These are phyloP conservation scores for Monsonia emarginata DNA, from an alignment of 441 rosid genomes.

Conservation along the genomic window DNA sequence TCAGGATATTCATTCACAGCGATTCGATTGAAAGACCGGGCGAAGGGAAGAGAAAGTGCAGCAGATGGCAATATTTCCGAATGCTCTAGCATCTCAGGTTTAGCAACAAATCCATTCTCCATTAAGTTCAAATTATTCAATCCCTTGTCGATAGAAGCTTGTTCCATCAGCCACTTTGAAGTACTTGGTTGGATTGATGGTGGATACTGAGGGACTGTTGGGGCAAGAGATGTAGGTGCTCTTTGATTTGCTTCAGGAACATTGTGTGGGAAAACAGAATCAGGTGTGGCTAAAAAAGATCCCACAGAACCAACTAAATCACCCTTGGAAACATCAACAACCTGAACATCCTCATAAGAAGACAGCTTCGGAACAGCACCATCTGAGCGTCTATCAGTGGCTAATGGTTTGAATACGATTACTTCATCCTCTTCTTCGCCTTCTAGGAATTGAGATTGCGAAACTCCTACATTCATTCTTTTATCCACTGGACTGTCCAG, in stretches of 20 bases:
- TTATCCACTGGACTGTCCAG: not conserved
- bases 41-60: constrained; percentile 1
- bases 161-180: constrained; percentile 12
- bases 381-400: not conserved
- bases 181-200: constrained; percentile 8
- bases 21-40: not conserved
- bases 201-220: constrained; percentile 2
- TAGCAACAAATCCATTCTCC: constrained; percentile 9
- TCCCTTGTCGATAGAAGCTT: not conserved
- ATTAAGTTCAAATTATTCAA: constrained; percentile 11
- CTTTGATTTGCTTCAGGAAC: not conserved
- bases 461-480: not conserved
- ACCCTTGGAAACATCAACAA: not conserved
- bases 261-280: not conserved
- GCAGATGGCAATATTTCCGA: constrained; percentile 1
- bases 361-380: not conserved
- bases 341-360: not conserved
- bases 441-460: not conserved
- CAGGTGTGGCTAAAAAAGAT: not conserved
- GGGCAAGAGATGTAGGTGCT: not conserved
- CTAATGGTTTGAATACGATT: constrained; percentile 13
- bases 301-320: not conserved
- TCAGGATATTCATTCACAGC: not conserved
- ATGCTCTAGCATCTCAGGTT: constrained; percentile 9
- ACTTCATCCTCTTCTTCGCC: constrained; percentile 19